A percentile compares a stretch with the other conserved stretches of the same genome.
phyloP scores from a whole-genome alignment of 202 grass and related monocot species.

The Setaria italica region DNA sequence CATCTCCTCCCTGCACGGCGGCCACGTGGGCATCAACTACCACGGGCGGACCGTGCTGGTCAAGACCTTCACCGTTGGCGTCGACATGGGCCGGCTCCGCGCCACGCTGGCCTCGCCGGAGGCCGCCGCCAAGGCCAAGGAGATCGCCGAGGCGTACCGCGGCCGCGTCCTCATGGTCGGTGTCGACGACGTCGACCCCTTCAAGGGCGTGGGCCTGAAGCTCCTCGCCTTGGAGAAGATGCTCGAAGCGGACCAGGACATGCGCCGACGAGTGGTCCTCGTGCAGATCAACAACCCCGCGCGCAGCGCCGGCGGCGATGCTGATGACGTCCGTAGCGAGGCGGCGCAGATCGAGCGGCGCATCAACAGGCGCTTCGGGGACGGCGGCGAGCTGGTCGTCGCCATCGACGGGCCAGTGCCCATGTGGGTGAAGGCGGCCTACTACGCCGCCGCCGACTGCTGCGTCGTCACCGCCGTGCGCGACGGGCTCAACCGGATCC shows the following conservation, averaged over 20 bases:
- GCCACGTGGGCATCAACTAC: conserved; percentile 9
- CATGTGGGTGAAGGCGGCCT: conserved; percentile 43
- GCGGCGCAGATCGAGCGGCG: background rate
- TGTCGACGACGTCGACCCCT: conserved; percentile 40
- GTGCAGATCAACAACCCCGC: conserved; percentile 51
- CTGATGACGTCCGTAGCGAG: conserved; percentile 13
- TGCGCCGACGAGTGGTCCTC: conserved; percentile 20
- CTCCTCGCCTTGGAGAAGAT: conserved; percentile 34
- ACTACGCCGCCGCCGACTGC: conserved; percentile 49
- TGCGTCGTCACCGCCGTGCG: conserved; percentile 46
- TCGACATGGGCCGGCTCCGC: conserved; percentile 32
- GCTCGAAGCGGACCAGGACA: background rate
- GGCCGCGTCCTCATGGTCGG: conserved; percentile 37
- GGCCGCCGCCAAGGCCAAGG: conserved; percentile 1
- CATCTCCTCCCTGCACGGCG: background rate
- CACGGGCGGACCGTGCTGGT: conserved; percentile 16
- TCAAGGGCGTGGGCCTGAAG: conserved; percentile 42
- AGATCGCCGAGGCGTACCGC: conserved; percentile 34
- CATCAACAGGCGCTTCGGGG: background rate
- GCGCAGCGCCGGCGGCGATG: conserved; percentile 21
- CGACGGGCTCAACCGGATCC: conserved; percentile 51
- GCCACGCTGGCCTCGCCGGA: conserved; percentile 12
- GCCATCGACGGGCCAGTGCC: conserved; percentile 28
- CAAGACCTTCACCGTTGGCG: conserved; percentile 37
- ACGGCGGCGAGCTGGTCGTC: background rate